Base-by-base conservation (phyloP, 495 filamentous ascomycete species). In the Penicillium taxi region DNA sequence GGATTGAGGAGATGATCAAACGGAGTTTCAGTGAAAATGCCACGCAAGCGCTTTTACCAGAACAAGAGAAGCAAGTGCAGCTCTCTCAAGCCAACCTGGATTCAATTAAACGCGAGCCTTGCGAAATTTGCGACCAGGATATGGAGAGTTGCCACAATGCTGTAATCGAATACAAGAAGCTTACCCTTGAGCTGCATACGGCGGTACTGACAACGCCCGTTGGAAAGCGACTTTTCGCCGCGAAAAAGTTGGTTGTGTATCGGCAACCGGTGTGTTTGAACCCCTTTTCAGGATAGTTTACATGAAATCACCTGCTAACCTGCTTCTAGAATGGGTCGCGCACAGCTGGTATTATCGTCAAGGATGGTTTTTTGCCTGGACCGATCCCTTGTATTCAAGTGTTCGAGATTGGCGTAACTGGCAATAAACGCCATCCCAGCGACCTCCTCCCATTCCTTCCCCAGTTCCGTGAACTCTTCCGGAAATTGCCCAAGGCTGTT, bases 1-100 rank as follows among this genome's bases (percentile, higher is more conserved):
- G 95, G 64, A 96, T 98, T 47, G 91, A 98, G 59, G 91, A 98
- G 61, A 98, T 98, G 91, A 98, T 98, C 66, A 98, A 98, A 70
- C 78, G 91, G 45, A 94, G 86, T 57, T 98, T 98, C 72, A 94
- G 87, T 39, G 91, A 98, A 61, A 91, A 98, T 63, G 88, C 88
- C n/a, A 96, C 93, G 0, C 93, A 96, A 51, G 90, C 93, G 42
- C 66, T 96, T 21, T 67, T 96, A 8, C 91, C 91, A 1, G 86
- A 95, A 59, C 89, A 96, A 45, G 90, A 96, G 63, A 90, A 89
- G 55, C 78, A 86, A 47, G 83, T 96, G 28, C 86, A 90, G 52
- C 48, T 94, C n/a, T 93, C 88, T 0, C 86, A 96, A 55, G 86
- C 84, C 2, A 88, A 91, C 58, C 65, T 98, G 41, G 85, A 73